Conservation (phyloP, 2,329 filamentous ascomycete species). For the Raffaelea deltoideospora region DNA sequence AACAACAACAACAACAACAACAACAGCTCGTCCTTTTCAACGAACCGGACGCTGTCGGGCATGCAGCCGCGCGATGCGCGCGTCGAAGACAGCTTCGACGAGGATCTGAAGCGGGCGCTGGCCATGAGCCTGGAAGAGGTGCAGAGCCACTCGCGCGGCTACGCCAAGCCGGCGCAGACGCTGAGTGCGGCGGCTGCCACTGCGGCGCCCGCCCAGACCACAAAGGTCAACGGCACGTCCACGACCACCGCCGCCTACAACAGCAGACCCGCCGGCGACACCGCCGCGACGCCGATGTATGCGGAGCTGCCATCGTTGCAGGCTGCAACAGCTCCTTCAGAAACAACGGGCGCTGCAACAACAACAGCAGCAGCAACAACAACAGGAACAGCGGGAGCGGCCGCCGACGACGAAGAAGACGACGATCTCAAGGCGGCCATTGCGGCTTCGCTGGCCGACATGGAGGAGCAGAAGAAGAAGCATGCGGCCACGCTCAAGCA, state of each 20-base stretch:
- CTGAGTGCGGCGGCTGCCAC: constrained; percentile 12
- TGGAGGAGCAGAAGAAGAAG: constrained; percentile 94
- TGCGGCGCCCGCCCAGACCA: constrained; percentile 14
- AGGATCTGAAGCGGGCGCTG: constrained; percentile 81
- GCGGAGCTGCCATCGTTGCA: no score
- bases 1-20: background rate
- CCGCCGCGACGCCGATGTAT: background rate
- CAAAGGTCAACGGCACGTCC: constrained; percentile 21
- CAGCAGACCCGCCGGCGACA: background rate
- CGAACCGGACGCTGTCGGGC: constrained; percentile 46
- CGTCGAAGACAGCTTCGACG: constrained; percentile 82
- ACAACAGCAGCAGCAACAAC: background rate
- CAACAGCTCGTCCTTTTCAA: constrained; percentile 24
- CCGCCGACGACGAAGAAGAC: constrained; percentile 60
- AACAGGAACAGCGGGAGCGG: no score
- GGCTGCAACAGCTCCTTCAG: no score
- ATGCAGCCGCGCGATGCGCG: constrained; percentile 88
- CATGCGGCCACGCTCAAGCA: constrained; percentile 74
- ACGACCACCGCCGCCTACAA: constrained; percentile 6
- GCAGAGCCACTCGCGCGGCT: constrained; percentile 58
- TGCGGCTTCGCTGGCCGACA: constrained; percentile 83
- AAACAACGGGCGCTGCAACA: no score
- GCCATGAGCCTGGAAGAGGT: constrained; percentile 97
- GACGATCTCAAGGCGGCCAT: constrained; percentile 89
- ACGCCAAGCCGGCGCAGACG: constrained; percentile 45